These are phyloP conservation scores for Darksidea phi DNA, from an alignment of 495 filamentous ascomycete genomes.

Conservation along the genomic window DNA sequence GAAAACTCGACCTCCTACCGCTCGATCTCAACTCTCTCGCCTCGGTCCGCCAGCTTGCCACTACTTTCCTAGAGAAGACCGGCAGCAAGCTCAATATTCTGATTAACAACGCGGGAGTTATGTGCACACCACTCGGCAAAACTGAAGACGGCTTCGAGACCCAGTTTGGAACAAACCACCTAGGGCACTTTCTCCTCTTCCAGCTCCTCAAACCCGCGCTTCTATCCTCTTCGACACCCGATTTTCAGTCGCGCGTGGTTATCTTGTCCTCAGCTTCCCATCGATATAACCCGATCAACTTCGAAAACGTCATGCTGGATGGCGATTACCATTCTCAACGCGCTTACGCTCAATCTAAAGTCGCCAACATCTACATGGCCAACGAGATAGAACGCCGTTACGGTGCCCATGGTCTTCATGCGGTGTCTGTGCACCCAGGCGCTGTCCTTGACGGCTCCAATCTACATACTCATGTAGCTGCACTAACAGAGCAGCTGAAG, in stretches of 20 bases:
- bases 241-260: constrained; percentile 32
- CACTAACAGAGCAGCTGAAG: constrained; percentile 23
- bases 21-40: constrained; percentile 50
- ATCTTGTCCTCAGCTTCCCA: constrained; percentile 28
- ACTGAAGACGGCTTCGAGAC: constrained; percentile 33
- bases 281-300: constrained; percentile 19
- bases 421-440: constrained; percentile 30
- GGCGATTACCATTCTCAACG: constrained; percentile 6
- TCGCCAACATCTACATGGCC: constrained; percentile 35
- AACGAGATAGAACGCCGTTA: constrained; percentile 35
- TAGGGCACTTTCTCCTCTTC: constrained; percentile 38
- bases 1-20: constrained; percentile 42
- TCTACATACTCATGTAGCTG: not conserved
- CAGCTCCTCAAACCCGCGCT: constrained; percentile 31
- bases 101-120: constrained; percentile 35
- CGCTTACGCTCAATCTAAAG: constrained; percentile 30
- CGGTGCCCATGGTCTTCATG: constrained; percentile 23
- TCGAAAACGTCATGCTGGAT: constrained; percentile 30
- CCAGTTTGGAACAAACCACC: constrained; percentile 37
- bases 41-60: constrained; percentile 48
- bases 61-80: constrained; percentile 40
- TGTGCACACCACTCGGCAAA: constrained; percentile 26
- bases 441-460: constrained; percentile 21
- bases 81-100: constrained; percentile 31
- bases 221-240: constrained; percentile 25